phyloP scores from a whole-genome alignment of 2,329 filamentous ascomycete species.

The Cordyceps fumosorosea region DNA sequence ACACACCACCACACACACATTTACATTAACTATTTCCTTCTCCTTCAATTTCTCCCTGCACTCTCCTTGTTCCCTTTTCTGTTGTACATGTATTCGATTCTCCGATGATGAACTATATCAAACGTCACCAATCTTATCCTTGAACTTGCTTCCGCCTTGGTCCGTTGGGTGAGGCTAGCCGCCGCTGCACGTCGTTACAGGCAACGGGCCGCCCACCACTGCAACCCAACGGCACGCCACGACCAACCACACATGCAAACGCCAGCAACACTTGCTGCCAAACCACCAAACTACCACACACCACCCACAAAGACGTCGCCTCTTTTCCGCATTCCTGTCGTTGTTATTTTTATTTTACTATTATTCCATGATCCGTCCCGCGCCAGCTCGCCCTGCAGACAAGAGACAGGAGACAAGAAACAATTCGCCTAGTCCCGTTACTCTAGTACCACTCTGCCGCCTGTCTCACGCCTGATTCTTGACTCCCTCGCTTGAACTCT shows the following conservation, averaged over 20 bases:
- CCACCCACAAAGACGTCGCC: neutral
- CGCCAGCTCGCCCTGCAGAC: neutral
- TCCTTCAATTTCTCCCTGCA: neutral
- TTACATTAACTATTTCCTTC: neutral
- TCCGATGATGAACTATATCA: neutral
- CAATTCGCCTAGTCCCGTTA: neutral
- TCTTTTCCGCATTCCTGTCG: neutral
- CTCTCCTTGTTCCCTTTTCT: neutral
- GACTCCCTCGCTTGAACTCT: neutral
- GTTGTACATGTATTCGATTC: neutral
- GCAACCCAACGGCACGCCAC: neutral
- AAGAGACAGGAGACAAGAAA: neutral
- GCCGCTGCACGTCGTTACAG: neutral
- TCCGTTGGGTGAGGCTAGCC: neutral
- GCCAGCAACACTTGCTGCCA: neutral
- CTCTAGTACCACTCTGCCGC: neutral
- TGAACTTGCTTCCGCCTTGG: neutral
- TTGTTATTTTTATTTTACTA: neutral
- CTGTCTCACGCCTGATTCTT: neutral
- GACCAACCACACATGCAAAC: neutral
- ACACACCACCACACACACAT: neutral
- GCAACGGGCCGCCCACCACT: neutral
- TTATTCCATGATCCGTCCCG: neutral
- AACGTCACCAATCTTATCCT: neutral
- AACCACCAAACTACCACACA: neutral